Evolutionary conservation across 768 basidiomycete species (phyloP).

Genomic region (Boletus subcaerulescens): DNA sequence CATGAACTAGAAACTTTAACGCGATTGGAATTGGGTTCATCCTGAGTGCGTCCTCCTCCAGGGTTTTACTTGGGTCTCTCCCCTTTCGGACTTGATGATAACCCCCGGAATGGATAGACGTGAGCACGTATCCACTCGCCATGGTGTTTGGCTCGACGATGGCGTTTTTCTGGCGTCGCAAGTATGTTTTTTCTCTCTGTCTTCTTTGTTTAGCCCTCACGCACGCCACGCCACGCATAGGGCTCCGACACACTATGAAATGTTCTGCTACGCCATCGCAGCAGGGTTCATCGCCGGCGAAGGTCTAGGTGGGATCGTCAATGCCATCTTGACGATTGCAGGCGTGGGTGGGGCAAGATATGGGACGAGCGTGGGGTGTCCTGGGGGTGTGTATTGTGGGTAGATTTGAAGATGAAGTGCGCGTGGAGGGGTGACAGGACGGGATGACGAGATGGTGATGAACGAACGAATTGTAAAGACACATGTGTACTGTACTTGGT

Average conservation of each 20-base stretch:
- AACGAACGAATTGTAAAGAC: too few species aligned
- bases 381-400: conserved; percentile 22
- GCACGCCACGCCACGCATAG: too few species aligned
- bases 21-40: conserved; percentile 22
- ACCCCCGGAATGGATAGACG: neutral
- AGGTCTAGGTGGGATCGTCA: conserved; percentile 37
- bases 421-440: too few species aligned
- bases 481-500: too few species aligned
- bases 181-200: neutral
- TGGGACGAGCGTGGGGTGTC: conserved; percentile 28
- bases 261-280: conserved; percentile 16
- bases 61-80: too few species aligned
- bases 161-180: conserved; percentile 18
- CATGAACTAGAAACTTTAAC: conserved; percentile 22
- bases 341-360: conserved; percentile 26
- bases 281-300: conserved; percentile 42
- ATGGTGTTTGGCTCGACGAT: conserved; percentile 26
- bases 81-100: neutral
- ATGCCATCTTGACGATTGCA: conserved; percentile 31
- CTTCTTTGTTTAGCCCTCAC: too few species aligned
- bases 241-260: too few species aligned
- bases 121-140: conserved; percentile 23
- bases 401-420: too few species aligned
- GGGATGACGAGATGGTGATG: too few species aligned
- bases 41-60: neutral